Conservation (phyloP, 2,329 filamentous ascomycete genomes). For the Claviceps sp. region DNA sequence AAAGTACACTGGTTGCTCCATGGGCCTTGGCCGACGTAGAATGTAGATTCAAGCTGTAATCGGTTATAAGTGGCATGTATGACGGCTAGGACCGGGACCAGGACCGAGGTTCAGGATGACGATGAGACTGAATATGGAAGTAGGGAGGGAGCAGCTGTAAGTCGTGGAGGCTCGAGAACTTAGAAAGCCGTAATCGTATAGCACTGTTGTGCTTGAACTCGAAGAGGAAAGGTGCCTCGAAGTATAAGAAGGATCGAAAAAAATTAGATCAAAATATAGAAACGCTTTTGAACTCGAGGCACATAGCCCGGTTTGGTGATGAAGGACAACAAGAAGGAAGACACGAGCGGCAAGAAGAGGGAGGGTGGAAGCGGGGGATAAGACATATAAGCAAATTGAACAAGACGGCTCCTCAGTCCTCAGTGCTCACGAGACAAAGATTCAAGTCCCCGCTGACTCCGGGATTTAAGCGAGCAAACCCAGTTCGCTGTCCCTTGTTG, state of each 20-base stretch:
- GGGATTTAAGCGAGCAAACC: constrained; percentile 5
- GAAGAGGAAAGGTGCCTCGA: too few species aligned
- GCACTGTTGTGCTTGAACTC: too few species aligned
- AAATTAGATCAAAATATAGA: neutral
- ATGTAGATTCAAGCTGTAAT: neutral
- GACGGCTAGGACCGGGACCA: neutral
- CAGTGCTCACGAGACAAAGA: neutral
- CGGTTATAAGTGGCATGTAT: neutral
- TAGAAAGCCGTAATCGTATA: too few species aligned
- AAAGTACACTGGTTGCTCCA: neutral
- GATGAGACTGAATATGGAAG: neutral
- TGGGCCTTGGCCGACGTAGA: neutral
- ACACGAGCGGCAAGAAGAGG: constrained; percentile 10
- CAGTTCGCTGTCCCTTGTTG: constrained; percentile 10
- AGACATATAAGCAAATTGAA: constrained; percentile 19
- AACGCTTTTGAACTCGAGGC: neutral
- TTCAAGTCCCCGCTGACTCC: constrained; percentile 2
- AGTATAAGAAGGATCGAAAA: too few species aligned
- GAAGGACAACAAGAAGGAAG: constrained; percentile 5
- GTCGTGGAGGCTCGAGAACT: neutral
- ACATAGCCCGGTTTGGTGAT: neutral
- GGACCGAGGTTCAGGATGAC: neutral
- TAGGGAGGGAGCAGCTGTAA: neutral
- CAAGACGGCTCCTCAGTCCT: constrained; percentile 6
- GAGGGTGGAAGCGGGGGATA: constrained; percentile 20